A percentile compares a stretch with the other conserved stretches of the same genome.
phyloP scores from a whole-genome alignment of 2,329 filamentous ascomycete species.

The Cercospora sesami region DNA sequence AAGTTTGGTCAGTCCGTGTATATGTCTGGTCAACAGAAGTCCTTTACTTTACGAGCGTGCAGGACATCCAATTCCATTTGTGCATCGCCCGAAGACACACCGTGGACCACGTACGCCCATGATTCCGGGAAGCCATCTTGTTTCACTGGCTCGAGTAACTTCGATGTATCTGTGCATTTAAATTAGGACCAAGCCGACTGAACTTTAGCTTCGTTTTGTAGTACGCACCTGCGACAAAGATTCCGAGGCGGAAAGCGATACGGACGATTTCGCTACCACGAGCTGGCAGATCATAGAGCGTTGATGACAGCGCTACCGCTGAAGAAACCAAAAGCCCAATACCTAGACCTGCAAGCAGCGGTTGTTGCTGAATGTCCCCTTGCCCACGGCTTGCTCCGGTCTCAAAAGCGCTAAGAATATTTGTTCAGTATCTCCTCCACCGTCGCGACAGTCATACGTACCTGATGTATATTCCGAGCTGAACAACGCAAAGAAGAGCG shows the following conservation, averaged over 20 bases:
- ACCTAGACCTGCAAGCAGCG: constrained; percentile 45
- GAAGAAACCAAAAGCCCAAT: constrained; percentile 49
- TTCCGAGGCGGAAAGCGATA: constrained; percentile 50
- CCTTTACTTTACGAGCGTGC: neutral
- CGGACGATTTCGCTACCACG: constrained; percentile 48
- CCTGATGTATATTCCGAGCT: constrained; percentile 49
- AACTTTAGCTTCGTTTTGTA: neutral
- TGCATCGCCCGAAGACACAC: constrained; percentile 36
- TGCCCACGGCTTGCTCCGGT: neutral
- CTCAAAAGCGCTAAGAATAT: neutral
- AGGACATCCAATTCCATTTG: constrained; percentile 44
- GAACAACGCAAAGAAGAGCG: constrained; percentile 43
- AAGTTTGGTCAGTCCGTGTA: neutral
- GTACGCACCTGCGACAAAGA: constrained; percentile 39
- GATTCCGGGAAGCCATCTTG: constrained; percentile 39
- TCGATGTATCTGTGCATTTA: constrained; percentile 41
- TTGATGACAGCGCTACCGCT: constrained; percentile 46
- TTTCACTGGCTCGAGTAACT: constrained; percentile 41
- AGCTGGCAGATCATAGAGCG: constrained; percentile 44
- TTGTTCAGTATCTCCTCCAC: neutral
- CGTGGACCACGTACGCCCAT: constrained; percentile 49
- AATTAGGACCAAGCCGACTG: neutral
- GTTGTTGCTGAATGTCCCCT: constrained; percentile 28
- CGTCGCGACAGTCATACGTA: constrained; percentile 23
- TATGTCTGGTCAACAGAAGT: neutral